These are phyloP conservation scores for Pleurotus djamor DNA, from an alignment of 768 basidiomycete species.

Conservation along the genomic window DNA sequence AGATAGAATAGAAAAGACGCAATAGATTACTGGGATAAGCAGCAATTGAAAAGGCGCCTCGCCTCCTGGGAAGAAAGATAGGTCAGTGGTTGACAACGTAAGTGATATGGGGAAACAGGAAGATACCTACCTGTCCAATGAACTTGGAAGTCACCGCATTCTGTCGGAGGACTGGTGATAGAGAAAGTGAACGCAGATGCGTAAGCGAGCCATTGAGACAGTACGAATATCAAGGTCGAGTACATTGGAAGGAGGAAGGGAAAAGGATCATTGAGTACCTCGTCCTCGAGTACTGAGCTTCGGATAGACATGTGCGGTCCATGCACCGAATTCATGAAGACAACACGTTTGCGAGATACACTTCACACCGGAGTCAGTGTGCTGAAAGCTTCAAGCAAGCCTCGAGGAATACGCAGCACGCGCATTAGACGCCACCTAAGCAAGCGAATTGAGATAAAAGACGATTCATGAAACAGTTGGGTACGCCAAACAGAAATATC, in stretches of 20 bases:
- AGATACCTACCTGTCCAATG: constrained; percentile 56
- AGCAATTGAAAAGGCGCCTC: constrained; percentile 48
- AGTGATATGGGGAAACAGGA: background rate
- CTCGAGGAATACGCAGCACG: too few relatives aligned
- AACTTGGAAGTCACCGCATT: constrained; percentile 62
- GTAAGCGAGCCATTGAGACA: background rate
- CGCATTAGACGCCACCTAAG: too few relatives aligned
- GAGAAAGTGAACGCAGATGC: constrained; percentile 45
- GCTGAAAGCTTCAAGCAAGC: too few relatives aligned
- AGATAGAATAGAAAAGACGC: background rate
- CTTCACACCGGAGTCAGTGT: background rate
- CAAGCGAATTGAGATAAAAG: too few relatives aligned
- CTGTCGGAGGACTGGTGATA: constrained; percentile 33
- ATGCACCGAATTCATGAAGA: background rate
- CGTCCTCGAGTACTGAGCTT: background rate
- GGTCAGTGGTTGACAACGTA: constrained; percentile 1
- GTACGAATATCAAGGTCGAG: background rate
- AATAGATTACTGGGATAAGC: constrained; percentile 47
- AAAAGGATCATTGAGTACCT: background rate
- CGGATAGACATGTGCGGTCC: background rate
- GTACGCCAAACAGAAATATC: background rate
- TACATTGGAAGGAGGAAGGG: background rate
- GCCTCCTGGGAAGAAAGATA: constrained; percentile 41
- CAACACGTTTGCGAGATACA: background rate
- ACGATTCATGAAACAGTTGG: background rate